Percentiles rank a stretch among this genome's conserved stretches.
These are phyloP conservation scores for Athelia psychrophila DNA, from an alignment of 1,284 basidiomycete species.

Conservation along the genomic window DNA sequence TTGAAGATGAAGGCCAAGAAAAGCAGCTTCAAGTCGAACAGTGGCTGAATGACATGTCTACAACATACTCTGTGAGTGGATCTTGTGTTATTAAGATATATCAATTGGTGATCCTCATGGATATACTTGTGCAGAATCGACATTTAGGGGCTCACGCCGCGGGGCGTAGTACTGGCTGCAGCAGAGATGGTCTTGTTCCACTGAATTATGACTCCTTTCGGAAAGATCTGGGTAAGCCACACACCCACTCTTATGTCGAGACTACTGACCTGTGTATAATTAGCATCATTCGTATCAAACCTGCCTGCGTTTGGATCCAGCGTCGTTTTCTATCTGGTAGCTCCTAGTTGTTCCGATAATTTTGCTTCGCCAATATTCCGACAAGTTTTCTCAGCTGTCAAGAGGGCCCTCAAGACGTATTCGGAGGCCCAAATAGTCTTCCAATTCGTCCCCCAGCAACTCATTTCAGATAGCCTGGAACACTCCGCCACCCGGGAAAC, in stretches of 20 bases:
- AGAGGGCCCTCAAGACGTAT: constrained; percentile 47
- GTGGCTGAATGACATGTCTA: constrained; percentile 57
- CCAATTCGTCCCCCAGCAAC: constrained; percentile 68
- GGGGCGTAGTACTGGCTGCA: constrained; percentile 45
- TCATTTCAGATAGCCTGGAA: constrained; percentile 41
- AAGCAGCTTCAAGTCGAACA: constrained; percentile 40
- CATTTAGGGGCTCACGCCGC: constrained; percentile 54
- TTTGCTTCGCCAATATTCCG: constrained; percentile 59
- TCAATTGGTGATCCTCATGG: constrained; percentile 1
- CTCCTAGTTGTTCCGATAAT: constrained; percentile 54
- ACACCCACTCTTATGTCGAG: not conserved
- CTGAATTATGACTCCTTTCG: constrained; percentile 63
- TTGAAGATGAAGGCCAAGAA: constrained; percentile 54
- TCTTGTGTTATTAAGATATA: not conserved
- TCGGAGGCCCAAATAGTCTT: constrained; percentile 47
- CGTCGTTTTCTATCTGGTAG: constrained; percentile 66
- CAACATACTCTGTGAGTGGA: constrained; percentile 55
- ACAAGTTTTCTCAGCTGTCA: constrained; percentile 60
- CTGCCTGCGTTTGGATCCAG: constrained; percentile 37
- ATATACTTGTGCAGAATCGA: constrained; percentile 43
- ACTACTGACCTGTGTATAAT: not conserved
- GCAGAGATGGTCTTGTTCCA: constrained; percentile 54
- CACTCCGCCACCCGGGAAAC: constrained; percentile 35
- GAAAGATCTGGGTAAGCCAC: constrained; percentile 53
- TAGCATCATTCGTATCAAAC: constrained; percentile 50